Evolutionary conservation across 2,329 filamentous ascomycete species (phyloP), one percentile per base, ranked within the genome.

Genomic region (Diaporthe aspalathi): DNA sequence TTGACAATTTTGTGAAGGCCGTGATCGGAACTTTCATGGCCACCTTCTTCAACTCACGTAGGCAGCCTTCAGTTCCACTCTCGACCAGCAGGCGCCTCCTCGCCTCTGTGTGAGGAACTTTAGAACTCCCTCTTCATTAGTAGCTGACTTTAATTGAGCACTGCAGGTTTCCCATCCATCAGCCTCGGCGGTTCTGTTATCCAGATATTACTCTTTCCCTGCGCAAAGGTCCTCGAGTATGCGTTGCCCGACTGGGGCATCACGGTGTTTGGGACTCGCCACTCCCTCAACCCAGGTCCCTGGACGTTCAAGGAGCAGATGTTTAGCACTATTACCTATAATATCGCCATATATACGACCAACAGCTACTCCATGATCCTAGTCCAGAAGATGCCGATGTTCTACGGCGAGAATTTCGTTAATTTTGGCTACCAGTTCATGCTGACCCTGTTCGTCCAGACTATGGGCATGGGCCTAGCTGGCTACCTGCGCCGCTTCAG

Each of bases 171-270:
- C 73, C 82, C 82, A 2, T 76, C 77, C 47, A 83, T 83, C 54
- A 73, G 78, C 49, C 72, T 83, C 8, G 77, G 75, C 66, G 77
- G 80, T 8, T 77, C 78, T 11, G 82, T 84, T 7, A 81, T 83
- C 63, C 84, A 86, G 76, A 83, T 86, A 52, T 77, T 86, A 4
- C 79, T 86, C 0, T 86, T 80, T 22, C 86, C 86, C 0, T 80
- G 84, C 24, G 86, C 82, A 6, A 83, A 83, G 52, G 77, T 81
- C 9, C 78, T 86, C 43, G 84, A 84, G 16, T 81, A 75, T 50
- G 73, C 80, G 17, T 75, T 88, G 0, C 86, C 86, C 0, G 81
- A 84, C 66, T 84, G 82, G 79, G 82, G 83, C 5, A 71, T 87
- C 69, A 83, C 79, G 0, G 67, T 86, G 6, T 79, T 79, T 8